Evolutionary conservation across 345 rosid genomes (phyloP), one percentile per base, ranked within the genome.

Genomic region (Pelargonium nanum): DNA sequence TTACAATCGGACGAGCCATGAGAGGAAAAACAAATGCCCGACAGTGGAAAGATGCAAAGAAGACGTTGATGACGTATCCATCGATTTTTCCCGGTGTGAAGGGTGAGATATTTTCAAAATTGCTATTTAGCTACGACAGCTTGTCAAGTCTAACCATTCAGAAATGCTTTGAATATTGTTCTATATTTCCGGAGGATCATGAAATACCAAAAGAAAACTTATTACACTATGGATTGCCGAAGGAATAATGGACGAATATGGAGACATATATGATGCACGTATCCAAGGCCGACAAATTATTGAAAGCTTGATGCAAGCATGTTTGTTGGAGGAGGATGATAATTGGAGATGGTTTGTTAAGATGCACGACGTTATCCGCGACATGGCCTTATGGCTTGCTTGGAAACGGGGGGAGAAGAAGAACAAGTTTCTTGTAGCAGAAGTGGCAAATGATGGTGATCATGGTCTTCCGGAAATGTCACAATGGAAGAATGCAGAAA

Each of bases 281-380:
- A 51, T 54, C 4, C 60, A 62, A 28, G 83, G 82, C 4, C 32
- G 72, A 19, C 44, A 34, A 1, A 69, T 81, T 8, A 55, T 77
- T 12, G 68, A 70, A 13, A 61, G 10, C 52, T 78, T 80, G 1
- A 0, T 58, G 24, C 24, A 4, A 25, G 71, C 69, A 0, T 60
- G 73, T 59, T 61, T 77, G 17, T 52, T 82, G 65, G 68, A 77
- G 25, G 55, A 28, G 23, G 24, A 0, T 19, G 5, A 22, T 21
- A 3, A 24, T 4, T 1, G n/a, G 10, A 66, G 64, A 4, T 9
- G 4, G 6, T 1, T 5, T 22, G 72, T 79, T 1, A 74, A 70
- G 52, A 72, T 82, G 83, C 86, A 77, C 60, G 77, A 73, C 48
- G 58, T 82, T 44, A 56, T 82, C 4, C 77, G 79, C 0, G 82